Conservation (phyloP, 2,329 filamentous ascomycete genomes). For the Pyrenophora teres region DNA sequence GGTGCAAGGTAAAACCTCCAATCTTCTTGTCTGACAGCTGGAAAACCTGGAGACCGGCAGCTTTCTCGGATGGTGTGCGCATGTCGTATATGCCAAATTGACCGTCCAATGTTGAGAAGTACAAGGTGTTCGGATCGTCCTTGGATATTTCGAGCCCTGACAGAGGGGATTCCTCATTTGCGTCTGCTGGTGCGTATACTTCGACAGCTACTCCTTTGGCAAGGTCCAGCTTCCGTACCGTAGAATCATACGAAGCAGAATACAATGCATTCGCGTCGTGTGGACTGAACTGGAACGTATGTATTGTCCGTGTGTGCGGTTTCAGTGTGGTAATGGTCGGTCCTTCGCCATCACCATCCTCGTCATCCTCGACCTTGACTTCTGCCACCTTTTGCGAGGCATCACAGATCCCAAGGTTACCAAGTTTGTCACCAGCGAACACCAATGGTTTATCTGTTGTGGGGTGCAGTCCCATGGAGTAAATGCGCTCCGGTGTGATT, state of each 20-base stretch:
- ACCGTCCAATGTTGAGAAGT: constrained; percentile 87
- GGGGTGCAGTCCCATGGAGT: constrained; percentile 86
- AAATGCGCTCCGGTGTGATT: constrained; percentile 50
- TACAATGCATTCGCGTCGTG: constrained; percentile 76
- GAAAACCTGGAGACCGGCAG: constrained; percentile 64
- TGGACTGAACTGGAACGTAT: constrained; percentile 77
- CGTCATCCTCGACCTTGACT: constrained; percentile 62
- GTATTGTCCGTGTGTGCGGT: constrained; percentile 85
- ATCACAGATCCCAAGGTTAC: constrained; percentile 88
- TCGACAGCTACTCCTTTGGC: constrained; percentile 78
- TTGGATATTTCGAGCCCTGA: constrained; percentile 81
- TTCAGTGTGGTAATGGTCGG: constrained; percentile 90
- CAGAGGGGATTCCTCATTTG: constrained; percentile 74
- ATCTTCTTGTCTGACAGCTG: constrained; percentile 89
- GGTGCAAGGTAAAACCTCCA: constrained; percentile 86
- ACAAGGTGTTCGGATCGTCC: constrained; percentile 72
- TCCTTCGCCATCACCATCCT: constrained; percentile 67
- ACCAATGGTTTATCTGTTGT: constrained; percentile 83
- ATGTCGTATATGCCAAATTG: constrained; percentile 80
- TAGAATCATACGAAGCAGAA: constrained; percentile 90
- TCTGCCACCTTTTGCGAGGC: constrained; percentile 70
- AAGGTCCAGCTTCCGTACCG: constrained; percentile 84
- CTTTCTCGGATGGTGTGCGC: constrained; percentile 61
- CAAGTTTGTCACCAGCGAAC: constrained; percentile 93
- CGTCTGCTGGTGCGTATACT: constrained; percentile 74